A percentile compares a stretch with the other conserved stretches of the same genome.
These are phyloP conservation scores for Telfairia occidentalis DNA, from an alignment of 331 rosid species.

Conservation along the genomic window DNA sequence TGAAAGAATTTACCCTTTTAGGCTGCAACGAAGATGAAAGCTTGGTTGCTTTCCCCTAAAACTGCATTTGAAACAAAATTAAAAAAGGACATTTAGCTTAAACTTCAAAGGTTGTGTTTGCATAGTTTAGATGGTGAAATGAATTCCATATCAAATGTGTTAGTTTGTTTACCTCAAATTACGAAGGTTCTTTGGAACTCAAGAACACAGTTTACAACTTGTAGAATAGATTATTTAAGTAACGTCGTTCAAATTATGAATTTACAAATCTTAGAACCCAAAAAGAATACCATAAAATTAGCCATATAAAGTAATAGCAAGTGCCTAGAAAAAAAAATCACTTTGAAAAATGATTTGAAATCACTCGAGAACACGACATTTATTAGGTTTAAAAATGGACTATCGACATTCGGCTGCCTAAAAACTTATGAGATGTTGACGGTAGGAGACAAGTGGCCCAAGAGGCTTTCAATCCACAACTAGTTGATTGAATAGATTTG, in stretches of 20 bases:
- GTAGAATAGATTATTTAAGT: too few species aligned
- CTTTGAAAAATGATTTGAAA: not conserved
- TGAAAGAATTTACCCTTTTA: constrained; percentile 80
- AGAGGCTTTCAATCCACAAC: not conserved
- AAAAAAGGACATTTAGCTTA: too few species aligned
- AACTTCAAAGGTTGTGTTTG: too few species aligned
- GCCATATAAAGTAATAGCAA: not conserved
- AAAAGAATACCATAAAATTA: not conserved
- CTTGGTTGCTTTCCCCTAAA: constrained; percentile 40
- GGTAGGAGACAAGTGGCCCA: not conserved
- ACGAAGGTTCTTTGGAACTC: too few species aligned
- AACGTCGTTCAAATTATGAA: too few species aligned
- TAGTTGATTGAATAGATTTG: not conserved
- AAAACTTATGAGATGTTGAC: not conserved
- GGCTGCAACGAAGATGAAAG: constrained; percentile 73
- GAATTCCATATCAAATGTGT: too few species aligned
- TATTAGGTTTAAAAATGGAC: not conserved
- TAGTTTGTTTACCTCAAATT: too few species aligned
- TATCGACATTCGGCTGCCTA: not conserved
- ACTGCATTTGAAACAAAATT: not conserved
- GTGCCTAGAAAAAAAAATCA: not conserved
- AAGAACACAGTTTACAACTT: too few species aligned
- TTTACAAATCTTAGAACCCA: too few species aligned
- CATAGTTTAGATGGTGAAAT: too few species aligned
- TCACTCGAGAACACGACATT: not conserved